Percentiles rank a stretch among this genome's conserved stretches.
phyloP scores from a whole-genome alignment of 208 protist species.

The Jaenimonas drosophilae region DNA sequence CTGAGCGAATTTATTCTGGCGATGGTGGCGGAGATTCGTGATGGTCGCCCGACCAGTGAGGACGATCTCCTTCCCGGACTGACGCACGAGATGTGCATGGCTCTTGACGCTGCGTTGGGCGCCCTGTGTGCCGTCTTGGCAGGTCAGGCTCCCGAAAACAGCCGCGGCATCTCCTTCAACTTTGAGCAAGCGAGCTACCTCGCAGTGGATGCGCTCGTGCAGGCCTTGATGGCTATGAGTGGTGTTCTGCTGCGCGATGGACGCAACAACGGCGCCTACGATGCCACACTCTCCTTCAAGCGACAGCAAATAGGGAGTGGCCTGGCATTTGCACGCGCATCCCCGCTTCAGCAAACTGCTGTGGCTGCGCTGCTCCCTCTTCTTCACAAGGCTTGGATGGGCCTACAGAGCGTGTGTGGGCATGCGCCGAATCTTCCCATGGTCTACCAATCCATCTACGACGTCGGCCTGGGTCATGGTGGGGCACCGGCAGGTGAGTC shows the following conservation, averaged over 20 bases:
- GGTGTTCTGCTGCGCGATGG: constrained; percentile 33
- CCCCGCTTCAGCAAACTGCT: constrained; percentile 32
- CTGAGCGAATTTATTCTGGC: constrained; percentile 31
- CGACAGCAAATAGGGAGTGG: constrained; percentile 11
- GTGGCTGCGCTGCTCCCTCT: constrained; percentile 50
- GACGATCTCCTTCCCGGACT: not conserved
- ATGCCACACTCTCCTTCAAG: constrained; percentile 14
- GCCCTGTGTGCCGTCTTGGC: constrained; percentile 37
- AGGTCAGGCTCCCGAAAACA: constrained; percentile 46
- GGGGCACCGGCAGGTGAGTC: not conserved
- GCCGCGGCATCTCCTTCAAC: constrained; percentile 31
- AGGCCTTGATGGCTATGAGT: constrained; percentile 24
- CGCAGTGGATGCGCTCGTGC: constrained; percentile 38
- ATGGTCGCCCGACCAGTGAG: not conserved
- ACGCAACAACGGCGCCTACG: constrained; percentile 22
- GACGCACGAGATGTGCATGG: not conserved
- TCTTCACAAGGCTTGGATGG: constrained; percentile 73
- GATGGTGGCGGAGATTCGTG: constrained; percentile 16
- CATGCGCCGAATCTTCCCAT: constrained; percentile 43
- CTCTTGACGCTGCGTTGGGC: constrained; percentile 37
- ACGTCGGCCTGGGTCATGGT: constrained; percentile 6
- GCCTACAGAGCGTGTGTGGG: constrained; percentile 29
- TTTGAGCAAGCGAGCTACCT: constrained; percentile 37
- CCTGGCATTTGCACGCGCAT: constrained; percentile 20
- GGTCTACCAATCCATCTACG: constrained; percentile 53